Base-by-base conservation (phyloP, 139 green algal genomes). In the Trebouxia sp. region DNA sequence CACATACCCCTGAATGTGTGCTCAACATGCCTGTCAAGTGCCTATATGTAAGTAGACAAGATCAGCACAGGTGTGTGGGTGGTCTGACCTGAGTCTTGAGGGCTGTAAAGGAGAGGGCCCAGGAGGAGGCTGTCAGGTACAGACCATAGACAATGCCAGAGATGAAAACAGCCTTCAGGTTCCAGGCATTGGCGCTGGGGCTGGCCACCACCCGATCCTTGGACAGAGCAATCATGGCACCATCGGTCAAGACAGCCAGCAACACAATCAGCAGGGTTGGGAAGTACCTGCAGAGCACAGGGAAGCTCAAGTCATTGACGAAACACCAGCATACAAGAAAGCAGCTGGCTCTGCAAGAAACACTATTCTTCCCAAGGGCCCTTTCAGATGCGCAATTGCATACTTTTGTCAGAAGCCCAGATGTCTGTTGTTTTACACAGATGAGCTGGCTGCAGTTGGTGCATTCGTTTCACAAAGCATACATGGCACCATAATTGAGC, bases 181-280 rank as follows among this genome's bases (percentile, higher is more conserved):
- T 89, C 93, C 93, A 97, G 50, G 75, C 77, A 80, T 96, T 94
- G 51, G 93, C 92, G 48, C 88, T 66, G 37, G 65, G 82, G 11
- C 76, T 88, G 74, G 92, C 66, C 6, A 75, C 76, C 35, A 97
- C 93, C 32, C 83, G 86, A 67, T 96, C 90, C 84, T 97, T 96
- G 65, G 91, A 92, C 56, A 97, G 87, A 22, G 92, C 91, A 83
- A 97, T 97, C 91, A 97, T 96, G 77, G 93, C 91, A 43, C 93
- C 93, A 69, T 97, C 93, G 67, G 96, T 97, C 89, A 97, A 95
- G 24, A 96, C 92, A 8, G 92, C 93, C 85, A 97, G 87, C 69
- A 97, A 86, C 65, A 97, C 92, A 74, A 96, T 95, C 5, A 96
- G 84, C 37, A 97, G 90, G 65, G 91, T 94, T 67, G 92, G 92